Evolutionary conservation across 371 early-diverging fungal species (phyloP).

Genomic region (Mucor saturninus): DNA sequence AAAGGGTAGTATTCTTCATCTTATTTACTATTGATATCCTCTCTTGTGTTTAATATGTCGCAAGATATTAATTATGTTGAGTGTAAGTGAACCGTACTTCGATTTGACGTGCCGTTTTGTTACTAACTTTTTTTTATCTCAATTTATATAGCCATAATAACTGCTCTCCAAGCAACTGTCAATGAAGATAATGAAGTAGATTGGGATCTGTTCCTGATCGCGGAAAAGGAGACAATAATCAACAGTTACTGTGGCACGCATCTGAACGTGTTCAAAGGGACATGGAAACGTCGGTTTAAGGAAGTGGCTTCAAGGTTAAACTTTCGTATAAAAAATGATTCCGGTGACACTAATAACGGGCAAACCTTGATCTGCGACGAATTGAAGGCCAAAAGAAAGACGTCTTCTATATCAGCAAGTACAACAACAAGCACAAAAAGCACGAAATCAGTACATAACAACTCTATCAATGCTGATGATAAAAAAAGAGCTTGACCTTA

Average conservation of each 20-base stretch:
- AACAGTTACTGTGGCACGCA: conserved; percentile 12
- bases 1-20: background rate
- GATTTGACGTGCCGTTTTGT: conserved; percentile 12
- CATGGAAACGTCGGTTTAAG: conserved; percentile 12
- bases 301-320: conserved; percentile 9
- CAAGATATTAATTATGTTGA: conserved; percentile 14
- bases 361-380: conserved; percentile 11
- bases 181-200: conserved; percentile 17
- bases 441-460: conserved; percentile 5
- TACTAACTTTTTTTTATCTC: conserved; percentile 5
- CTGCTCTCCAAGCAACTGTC: conserved; percentile 11
- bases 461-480: conserved; percentile 3
- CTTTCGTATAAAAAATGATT: conserved; percentile 13
- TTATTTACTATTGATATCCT: background rate
- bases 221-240: conserved; percentile 15
- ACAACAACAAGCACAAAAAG: background rate
- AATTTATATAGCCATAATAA: conserved; percentile 10
- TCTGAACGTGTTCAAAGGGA: conserved; percentile 13
- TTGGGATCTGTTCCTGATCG: conserved; percentile 10
- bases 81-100: conserved; percentile 6
- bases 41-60: conserved; percentile 13
- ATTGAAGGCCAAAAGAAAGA: conserved; percentile 14
- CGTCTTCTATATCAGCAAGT: conserved; percentile 10
- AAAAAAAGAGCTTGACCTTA: no score
- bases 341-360: conserved; percentile 13